phyloP scores from a whole-genome alignment of 805 yeast genomes.

The Lipomyces oligophaga region DNA sequence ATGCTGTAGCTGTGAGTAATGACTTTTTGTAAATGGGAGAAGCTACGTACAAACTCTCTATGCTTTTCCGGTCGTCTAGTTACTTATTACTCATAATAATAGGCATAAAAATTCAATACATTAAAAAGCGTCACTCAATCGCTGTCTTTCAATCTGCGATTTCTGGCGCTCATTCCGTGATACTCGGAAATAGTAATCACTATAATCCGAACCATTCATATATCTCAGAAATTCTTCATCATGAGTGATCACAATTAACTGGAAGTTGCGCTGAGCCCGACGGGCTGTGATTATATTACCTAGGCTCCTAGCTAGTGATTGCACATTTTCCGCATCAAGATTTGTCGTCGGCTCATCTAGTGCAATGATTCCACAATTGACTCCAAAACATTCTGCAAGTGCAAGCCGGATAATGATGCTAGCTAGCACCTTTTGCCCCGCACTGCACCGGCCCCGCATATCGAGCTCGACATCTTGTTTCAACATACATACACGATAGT shows the following conservation, averaged over 20 bases:
- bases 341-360: constrained; percentile 98
- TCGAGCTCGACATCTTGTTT: constrained; percentile 89
- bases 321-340: constrained; percentile 83
- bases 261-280: constrained; percentile 79
- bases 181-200: constrained; percentile 82
- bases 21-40: no score
- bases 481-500: constrained; percentile 66
- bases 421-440: constrained; percentile 95
- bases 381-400: constrained; percentile 91
- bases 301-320: constrained; percentile 77
- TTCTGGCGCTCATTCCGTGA: constrained; percentile 76
- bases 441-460: constrained; percentile 97
- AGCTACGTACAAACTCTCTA: no score
- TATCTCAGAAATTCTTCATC: constrained; percentile 84
- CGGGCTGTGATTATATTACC: constrained; percentile 71
- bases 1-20: no score
- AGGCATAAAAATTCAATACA: not conserved
- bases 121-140: constrained; percentile 20
- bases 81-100: not conserved
- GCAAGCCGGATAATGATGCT: constrained; percentile 88
- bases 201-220: constrained; percentile 79
- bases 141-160: constrained; percentile 61
- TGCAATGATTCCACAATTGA: constrained; percentile 91
- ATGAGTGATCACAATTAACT: constrained; percentile 91
- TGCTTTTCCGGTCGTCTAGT: no score